phyloP scores from a whole-genome alignment of 2,329 filamentous ascomycete genomes.

The Ceratocystis variospora region DNA sequence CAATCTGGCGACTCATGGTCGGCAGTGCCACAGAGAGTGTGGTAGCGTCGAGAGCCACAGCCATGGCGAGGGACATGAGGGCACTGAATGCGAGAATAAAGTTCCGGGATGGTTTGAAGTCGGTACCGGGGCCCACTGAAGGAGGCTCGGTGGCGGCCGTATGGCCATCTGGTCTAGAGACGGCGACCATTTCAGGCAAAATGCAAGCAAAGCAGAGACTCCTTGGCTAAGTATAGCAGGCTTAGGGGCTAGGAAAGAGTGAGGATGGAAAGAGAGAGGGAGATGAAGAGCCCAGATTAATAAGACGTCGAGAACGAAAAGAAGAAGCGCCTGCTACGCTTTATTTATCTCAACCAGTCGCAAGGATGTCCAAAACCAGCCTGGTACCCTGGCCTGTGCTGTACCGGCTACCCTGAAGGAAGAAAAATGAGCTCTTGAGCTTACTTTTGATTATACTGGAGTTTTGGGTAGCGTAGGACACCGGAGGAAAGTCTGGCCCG shows the following conservation, averaged over 20 bases:
- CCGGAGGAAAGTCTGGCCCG: too few relatives aligned
- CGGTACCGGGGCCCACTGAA: conserved; percentile 3
- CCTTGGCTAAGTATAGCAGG: not conserved
- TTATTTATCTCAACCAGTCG: too few relatives aligned
- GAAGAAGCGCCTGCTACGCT: too few relatives aligned
- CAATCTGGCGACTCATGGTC: conserved; percentile 35
- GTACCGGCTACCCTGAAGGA: too few relatives aligned
- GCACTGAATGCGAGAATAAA: conserved; percentile 38
- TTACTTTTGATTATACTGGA: too few relatives aligned
- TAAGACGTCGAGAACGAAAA: too few relatives aligned
- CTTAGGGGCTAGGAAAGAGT: not conserved
- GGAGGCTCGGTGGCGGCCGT: not conserved
- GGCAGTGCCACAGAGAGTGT: conserved; percentile 26
- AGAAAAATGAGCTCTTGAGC: too few relatives aligned
- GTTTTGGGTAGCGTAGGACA: too few relatives aligned
- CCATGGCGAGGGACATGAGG: conserved; percentile 40
- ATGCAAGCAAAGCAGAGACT: not conserved
- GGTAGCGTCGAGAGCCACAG: conserved; percentile 29
- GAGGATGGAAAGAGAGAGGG: too few relatives aligned
- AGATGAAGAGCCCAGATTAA: too few relatives aligned
- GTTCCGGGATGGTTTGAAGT: conserved; percentile 26
- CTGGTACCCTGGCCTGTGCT: too few relatives aligned
- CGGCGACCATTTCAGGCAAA: not conserved
- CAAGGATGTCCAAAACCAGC: too few relatives aligned
- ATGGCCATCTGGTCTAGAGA: conserved; percentile 1